Percentiles rank a stretch among this genome's conserved stretches.
phyloP scores from a whole-genome alignment of 495 filamentous ascomycete genomes.

The Hyaloscypha bicolor region DNA sequence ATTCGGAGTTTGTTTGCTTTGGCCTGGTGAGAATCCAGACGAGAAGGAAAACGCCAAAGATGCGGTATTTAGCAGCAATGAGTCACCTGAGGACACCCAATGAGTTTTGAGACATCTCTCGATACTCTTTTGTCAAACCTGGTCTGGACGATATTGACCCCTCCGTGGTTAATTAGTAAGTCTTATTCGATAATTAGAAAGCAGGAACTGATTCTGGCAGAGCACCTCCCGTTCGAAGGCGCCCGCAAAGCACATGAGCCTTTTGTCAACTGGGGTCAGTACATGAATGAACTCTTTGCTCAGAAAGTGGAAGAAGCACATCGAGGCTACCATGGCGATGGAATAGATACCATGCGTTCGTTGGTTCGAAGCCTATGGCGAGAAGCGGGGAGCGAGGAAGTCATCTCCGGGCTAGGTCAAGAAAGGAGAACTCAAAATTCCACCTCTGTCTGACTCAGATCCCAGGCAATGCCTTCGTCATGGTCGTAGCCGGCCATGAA shows the following conservation, averaged over 20 bases:
- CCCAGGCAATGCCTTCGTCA: too few relatives aligned
- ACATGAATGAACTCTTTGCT: constrained; percentile 64
- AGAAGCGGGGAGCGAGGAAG: too few relatives aligned
- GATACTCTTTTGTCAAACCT: constrained; percentile 45
- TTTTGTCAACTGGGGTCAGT: constrained; percentile 61
- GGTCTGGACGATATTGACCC: constrained; percentile 53
- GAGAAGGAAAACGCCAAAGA: not conserved
- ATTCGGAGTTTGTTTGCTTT: not conserved
- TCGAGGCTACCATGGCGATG: too few relatives aligned
- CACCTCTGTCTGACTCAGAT: too few relatives aligned
- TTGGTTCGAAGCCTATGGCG: too few relatives aligned
- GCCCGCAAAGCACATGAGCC: constrained; percentile 50
- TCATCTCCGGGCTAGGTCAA: too few relatives aligned
- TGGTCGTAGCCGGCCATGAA: too few relatives aligned
- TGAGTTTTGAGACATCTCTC: constrained; percentile 52
- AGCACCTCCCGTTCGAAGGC: constrained; percentile 51
- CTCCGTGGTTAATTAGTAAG: constrained; percentile 47
- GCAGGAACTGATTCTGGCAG: constrained; percentile 27
- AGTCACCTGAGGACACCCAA: constrained; percentile 52
- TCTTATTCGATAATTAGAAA: not conserved
- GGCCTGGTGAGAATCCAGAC: not conserved
- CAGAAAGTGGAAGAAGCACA: constrained; percentile 47
- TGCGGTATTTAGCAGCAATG: constrained; percentile 34
- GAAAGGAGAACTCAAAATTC: too few relatives aligned
- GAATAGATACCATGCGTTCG: too few relatives aligned